Evolutionary conservation across 768 basidiomycete species (phyloP).

Genomic region (Hygrophorus pudorinus): DNA sequence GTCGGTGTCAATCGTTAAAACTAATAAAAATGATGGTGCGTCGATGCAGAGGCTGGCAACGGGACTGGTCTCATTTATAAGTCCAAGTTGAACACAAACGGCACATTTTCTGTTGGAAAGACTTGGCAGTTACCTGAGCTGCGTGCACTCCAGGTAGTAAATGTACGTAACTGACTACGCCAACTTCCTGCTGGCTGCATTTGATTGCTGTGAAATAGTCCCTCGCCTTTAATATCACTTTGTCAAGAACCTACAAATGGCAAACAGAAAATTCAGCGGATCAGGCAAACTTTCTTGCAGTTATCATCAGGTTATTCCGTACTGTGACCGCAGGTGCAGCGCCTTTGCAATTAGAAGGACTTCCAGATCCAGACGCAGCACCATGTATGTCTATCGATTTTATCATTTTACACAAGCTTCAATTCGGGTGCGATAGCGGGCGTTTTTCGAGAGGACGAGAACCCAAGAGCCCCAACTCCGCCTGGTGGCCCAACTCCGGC

Average conservation of each 20-base stretch:
- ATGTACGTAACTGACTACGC: slow-evolving; percentile 36
- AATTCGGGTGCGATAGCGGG: slow-evolving; percentile 7
- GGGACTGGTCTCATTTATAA: slow-evolving; percentile 81
- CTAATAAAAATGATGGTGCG: slow-evolving; percentile 3
- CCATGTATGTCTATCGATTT: slow-evolving; percentile 20
- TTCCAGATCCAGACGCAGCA: slow-evolving; percentile 32
- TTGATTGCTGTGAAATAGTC: slow-evolving; percentile 31
- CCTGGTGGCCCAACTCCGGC: slow-evolving; percentile 2
- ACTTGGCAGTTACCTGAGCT: slow-evolving; percentile 87
- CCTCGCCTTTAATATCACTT: slow-evolving; percentile 64
- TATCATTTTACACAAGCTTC: slow-evolving; percentile 7
- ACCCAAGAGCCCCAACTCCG: background rate
- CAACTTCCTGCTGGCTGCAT: background rate
- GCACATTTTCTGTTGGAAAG: slow-evolving; percentile 94
- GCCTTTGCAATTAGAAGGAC: slow-evolving; percentile 48
- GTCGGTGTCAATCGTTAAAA: background rate
- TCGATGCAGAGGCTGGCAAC: slow-evolving; percentile 42
- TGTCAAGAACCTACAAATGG: slow-evolving; percentile 89
- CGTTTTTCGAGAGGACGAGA: no score
- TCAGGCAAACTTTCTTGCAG: slow-evolving; percentile 61
- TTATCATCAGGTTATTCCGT: slow-evolving; percentile 54
- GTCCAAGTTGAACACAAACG: slow-evolving; percentile 91
- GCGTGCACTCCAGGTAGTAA: slow-evolving; percentile 63
- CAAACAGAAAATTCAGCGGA: slow-evolving; percentile 68
- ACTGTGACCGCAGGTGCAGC: slow-evolving; percentile 31